Percentiles rank a stretch among this genome's conserved stretches.
Conservation (phyloP, 306 rosid genomes). For the Begonia loranthoides region DNA sequence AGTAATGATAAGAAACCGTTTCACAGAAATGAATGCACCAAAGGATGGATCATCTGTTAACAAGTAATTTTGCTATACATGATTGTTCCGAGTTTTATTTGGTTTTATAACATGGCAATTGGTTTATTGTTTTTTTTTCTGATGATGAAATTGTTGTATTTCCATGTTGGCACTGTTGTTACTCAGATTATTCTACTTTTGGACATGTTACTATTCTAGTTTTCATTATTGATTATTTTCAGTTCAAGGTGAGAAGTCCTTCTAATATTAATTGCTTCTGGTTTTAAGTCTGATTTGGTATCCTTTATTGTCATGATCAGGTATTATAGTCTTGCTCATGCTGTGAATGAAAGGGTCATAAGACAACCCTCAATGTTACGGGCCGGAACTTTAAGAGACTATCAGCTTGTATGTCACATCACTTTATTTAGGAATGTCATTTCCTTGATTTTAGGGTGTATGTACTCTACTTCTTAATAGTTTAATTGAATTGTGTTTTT, state of each 20-base stretch:
- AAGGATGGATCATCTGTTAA: constrained; percentile 72
- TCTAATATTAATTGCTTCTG: neutral
- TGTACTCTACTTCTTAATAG: neutral
- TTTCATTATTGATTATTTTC: neutral
- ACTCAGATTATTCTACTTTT: neutral
- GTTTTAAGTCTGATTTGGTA: constrained; percentile 1
- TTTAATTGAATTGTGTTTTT: constrained; percentile 7
- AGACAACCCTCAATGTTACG: constrained; percentile 93
- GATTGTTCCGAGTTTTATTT: neutral
- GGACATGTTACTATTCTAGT: neutral
- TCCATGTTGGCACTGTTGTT: neutral
- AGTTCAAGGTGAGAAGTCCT: neutral
- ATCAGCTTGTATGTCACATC: constrained; percentile 86
- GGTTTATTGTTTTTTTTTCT: neutral
- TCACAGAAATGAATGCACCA: constrained; percentile 93
- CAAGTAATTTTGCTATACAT: constrained; percentile 44
- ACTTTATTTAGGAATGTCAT: constrained; percentile 13
- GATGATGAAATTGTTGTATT: neutral
- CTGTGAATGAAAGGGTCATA: constrained; percentile 75
- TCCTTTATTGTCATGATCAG: constrained; percentile 27
- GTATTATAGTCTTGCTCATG: constrained; percentile 95
- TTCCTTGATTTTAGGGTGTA: constrained; percentile 4
- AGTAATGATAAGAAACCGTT: constrained; percentile 87
- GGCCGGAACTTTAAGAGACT: constrained; percentile 89
- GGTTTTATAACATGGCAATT: constrained; percentile 8